phyloP scores from a whole-genome alignment of 768 basidiomycete species.

The Lactarius pseudohatsudake region DNA sequence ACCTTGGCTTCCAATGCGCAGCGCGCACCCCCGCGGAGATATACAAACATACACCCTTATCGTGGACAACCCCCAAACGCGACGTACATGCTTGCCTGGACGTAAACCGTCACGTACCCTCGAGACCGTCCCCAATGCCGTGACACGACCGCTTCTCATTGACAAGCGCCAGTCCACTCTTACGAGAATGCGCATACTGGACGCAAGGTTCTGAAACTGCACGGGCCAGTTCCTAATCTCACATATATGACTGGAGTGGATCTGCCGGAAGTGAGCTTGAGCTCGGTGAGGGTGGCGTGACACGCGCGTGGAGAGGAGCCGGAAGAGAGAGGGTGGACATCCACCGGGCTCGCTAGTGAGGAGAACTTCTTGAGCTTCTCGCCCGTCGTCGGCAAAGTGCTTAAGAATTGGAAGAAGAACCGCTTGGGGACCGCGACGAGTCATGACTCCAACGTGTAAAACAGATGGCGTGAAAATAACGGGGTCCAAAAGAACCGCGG shows the following conservation, averaged over 20 bases:
- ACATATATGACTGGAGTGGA: neutral
- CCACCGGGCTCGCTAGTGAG: constrained; percentile 65
- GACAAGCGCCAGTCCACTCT: no score
- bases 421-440: constrained; percentile 70
- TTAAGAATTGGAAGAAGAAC: constrained; percentile 81
- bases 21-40: neutral
- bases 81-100: neutral
- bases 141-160: no score
- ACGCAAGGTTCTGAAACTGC: neutral
- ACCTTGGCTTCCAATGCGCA: neutral
- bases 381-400: constrained; percentile 70
- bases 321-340: constrained; percentile 40
- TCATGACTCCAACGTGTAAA: constrained; percentile 53
- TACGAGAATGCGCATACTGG: no score
- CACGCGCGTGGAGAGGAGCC: constrained; percentile 70
- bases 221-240: neutral
- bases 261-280: constrained; percentile 37
- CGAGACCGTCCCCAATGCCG: neutral
- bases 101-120: neutral
- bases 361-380: constrained; percentile 87
- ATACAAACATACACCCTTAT: neutral
- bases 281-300: constrained; percentile 73
- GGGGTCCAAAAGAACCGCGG: constrained; percentile 58
- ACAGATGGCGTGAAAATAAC: constrained; percentile 47
- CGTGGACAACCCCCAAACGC: no score